Conservation (phyloP, 1,284 basidiomycete genomes). For the Pholiota adiposa region DNA sequence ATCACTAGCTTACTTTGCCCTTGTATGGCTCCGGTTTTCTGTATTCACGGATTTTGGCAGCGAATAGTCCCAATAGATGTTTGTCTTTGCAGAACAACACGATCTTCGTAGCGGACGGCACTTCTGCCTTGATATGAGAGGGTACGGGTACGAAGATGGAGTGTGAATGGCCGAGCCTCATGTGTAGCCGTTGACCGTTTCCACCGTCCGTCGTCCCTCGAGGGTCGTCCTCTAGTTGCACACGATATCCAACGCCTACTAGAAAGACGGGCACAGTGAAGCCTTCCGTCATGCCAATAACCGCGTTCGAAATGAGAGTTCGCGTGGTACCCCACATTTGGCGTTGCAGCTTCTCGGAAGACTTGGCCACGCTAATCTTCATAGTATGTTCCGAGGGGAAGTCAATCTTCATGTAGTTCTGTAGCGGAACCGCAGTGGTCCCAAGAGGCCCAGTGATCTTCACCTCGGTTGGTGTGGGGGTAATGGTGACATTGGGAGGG, state of each 20-base stretch:
- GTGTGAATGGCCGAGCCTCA: slow-evolving; percentile 94
- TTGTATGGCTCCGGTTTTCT: slow-evolving; percentile 97
- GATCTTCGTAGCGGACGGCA: slow-evolving; percentile 74
- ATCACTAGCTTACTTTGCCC: slow-evolving; percentile 77
- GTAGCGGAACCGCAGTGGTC: slow-evolving; percentile 67
- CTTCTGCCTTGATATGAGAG: slow-evolving; percentile 75
- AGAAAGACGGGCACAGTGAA: slow-evolving; percentile 85
- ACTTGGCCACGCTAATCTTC: slow-evolving; percentile 73
- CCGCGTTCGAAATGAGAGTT: slow-evolving; percentile 87
- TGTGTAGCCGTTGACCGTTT: slow-evolving; percentile 70
- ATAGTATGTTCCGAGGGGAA: slow-evolving; percentile 54
- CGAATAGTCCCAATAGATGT: slow-evolving; percentile 84
- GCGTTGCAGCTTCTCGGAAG: slow-evolving; percentile 76
- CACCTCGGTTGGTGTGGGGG: slow-evolving; percentile 55
- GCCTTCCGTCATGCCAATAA: slow-evolving; percentile 88
- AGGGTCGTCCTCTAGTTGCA: slow-evolving; percentile 87
- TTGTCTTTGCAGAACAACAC: slow-evolving; percentile 74
- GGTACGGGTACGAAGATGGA: slow-evolving; percentile 86
- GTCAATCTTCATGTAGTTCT: slow-evolving; percentile 70
- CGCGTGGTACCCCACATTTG: slow-evolving; percentile 95
- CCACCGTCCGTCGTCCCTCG: slow-evolving; percentile 59
- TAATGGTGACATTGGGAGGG: slow-evolving; percentile 70
- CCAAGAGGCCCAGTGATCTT: slow-evolving; percentile 81
- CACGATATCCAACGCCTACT: slow-evolving; percentile 96
- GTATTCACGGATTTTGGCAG: slow-evolving; percentile 83